These are phyloP conservation scores for Calocybe cyanea DNA, from an alignment of 768 basidiomycete species.

Conservation along the genomic window DNA sequence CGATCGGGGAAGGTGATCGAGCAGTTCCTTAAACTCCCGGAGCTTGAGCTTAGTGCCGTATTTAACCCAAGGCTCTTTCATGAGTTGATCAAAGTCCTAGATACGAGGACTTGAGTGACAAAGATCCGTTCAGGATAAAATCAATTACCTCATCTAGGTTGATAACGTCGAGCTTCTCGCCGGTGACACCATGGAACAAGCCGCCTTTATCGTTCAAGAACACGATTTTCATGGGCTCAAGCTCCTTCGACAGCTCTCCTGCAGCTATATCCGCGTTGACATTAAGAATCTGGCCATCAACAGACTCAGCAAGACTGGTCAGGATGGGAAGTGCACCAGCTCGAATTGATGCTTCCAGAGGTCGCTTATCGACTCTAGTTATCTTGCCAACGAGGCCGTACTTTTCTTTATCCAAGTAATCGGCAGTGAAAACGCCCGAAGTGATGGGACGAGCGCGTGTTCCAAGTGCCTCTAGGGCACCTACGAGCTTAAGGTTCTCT, in stretches of 20 bases:
- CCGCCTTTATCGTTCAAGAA: conserved; percentile 99
- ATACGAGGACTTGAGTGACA: conserved; percentile 4
- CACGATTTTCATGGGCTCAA: conserved; percentile 98
- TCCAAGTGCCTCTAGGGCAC: conserved; percentile 89
- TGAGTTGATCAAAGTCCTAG: conserved; percentile 91
- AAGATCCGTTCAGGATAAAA: neutral
- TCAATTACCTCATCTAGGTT: conserved; percentile 89
- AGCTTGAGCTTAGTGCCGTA: conserved; percentile 99
- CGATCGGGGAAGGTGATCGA: conserved; percentile 96
- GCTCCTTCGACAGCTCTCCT: conserved; percentile 94
- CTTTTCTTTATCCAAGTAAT: conserved; percentile 92
- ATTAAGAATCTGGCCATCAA: conserved; percentile 97
- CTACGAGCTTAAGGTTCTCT: conserved; percentile 94
- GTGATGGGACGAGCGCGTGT: conserved; percentile 97
- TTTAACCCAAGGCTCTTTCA: conserved; percentile 99
- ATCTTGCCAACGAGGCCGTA: conserved; percentile 97
- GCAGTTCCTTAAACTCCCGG: conserved; percentile 97
- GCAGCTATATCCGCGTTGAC: conserved; percentile 99
- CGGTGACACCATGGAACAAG: conserved; percentile 94
- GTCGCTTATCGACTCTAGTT: conserved; percentile 91
- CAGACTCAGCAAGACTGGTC: conserved; percentile 89
- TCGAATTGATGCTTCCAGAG: conserved; percentile 93
- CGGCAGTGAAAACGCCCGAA: conserved; percentile 95
- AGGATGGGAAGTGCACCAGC: conserved; percentile 96
- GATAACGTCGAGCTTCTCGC: conserved; percentile 93